phyloP scores from a whole-genome alignment of 1,139 yeast genomes.

The Candida sp. region DNA sequence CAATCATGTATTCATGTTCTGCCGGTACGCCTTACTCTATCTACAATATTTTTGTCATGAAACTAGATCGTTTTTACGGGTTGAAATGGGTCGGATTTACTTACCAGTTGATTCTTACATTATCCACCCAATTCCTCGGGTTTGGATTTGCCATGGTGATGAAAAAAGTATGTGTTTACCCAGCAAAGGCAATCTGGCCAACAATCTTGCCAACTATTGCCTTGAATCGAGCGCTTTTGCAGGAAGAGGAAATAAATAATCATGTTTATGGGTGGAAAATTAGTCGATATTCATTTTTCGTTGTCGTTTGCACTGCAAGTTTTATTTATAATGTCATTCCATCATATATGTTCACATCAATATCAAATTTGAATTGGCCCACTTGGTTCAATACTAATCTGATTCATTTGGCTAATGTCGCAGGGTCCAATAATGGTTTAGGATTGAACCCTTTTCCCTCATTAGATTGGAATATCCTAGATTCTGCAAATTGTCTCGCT shows the following conservation, averaged over 20 bases:
- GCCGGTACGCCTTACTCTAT: constrained; percentile 44
- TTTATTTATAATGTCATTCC: constrained; percentile 45
- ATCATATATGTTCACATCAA: constrained; percentile 36
- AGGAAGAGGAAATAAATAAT: constrained; percentile 19
- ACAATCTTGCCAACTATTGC: constrained; percentile 45
- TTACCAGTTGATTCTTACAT: constrained; percentile 34
- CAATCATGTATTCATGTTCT: constrained; percentile 45
- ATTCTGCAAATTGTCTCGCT: constrained; percentile 38
- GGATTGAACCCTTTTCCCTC: constrained; percentile 45
- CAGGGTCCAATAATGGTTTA: constrained; percentile 37
- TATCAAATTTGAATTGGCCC: constrained; percentile 46
- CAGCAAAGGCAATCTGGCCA: constrained; percentile 46
- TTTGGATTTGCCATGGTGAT: constrained; percentile 46
- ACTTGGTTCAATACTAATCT: constrained; percentile 42
- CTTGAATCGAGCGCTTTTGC: constrained; percentile 39
- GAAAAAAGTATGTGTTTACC: constrained; percentile 43
- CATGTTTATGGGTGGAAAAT: constrained; percentile 39
- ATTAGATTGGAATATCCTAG: constrained; percentile 44
- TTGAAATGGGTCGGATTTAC: constrained; percentile 41
- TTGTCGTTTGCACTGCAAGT: constrained; percentile 26
- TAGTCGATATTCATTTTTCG: constrained; percentile 38
- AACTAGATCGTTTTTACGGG: constrained; percentile 40
- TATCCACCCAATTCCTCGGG: constrained; percentile 44
- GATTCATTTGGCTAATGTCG: constrained; percentile 35
- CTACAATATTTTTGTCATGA: constrained; percentile 45